Conservation (phyloP, 768 basidiomycete genomes). For the Suillus subalutaceus region DNA sequence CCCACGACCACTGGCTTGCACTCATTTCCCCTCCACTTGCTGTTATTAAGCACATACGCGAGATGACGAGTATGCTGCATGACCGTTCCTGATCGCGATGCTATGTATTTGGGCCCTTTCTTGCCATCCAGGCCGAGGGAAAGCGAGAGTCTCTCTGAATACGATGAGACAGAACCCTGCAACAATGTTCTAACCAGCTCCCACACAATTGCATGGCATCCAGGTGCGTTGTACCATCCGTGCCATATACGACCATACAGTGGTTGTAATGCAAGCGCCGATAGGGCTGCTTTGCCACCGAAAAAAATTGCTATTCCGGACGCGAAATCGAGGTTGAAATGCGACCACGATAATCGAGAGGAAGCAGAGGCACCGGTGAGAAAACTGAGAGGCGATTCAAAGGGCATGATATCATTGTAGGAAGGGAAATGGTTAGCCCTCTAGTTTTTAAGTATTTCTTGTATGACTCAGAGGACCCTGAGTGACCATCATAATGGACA, state of each 20-base stretch:
- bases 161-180: constrained; percentile 18
- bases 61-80: constrained; percentile 47
- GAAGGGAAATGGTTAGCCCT: background rate
- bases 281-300: constrained; percentile 35
- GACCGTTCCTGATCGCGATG: constrained; percentile 64
- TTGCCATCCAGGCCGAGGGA: constrained; percentile 20
- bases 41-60: constrained; percentile 52
- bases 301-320: constrained; percentile 29
- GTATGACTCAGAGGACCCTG: background rate
- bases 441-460: background rate
- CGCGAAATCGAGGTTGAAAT: constrained; percentile 17
- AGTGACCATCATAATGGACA: background rate
- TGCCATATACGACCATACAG: constrained; percentile 30
- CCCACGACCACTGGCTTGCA: constrained; percentile 12
- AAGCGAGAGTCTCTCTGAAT: constrained; percentile 20
- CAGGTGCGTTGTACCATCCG: constrained; percentile 40
- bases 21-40: constrained; percentile 15
- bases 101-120: constrained; percentile 67
- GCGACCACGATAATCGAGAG: background rate
- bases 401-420: background rate
- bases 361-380: background rate
- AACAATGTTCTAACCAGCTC: constrained; percentile 21
- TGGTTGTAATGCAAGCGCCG: constrained; percentile 33
- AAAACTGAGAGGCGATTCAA: background rate
- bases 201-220: constrained; percentile 30